These are phyloP conservation scores for peach (Prunus persica) DNA, from an alignment of 306 rosid genomes.

Conservation along the genomic window Prunus_persica_NCBIv2 NC_034009.1:5162501-5163000, in stretches of 20 bases:
- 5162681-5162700: constrained; percentile 32
- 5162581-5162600: constrained; percentile 25
- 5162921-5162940: constrained; percentile 38
- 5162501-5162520: constrained; percentile 20
- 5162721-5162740: constrained; percentile 31
- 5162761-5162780: constrained; percentile 14
- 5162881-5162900: constrained; percentile 34
- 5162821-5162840: constrained; percentile 34
- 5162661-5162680: constrained; percentile 41
- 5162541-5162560: constrained; percentile 45
- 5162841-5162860: constrained; percentile 45
- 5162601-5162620: no score
- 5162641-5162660: constrained; percentile 44
- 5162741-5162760: constrained; percentile 16
- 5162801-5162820: constrained; percentile 30
- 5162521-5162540: constrained; percentile 46
- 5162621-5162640: constrained; percentile 25
- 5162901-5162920: constrained; percentile 39
- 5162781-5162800: constrained; percentile 41
- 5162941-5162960: constrained; percentile 39
- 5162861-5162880: constrained; percentile 39
- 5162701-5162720: constrained; percentile 35
- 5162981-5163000: constrained; percentile 23
- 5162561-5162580: constrained; percentile 14
- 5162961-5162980: constrained; percentile 33